Evolutionary conservation across 2,329 filamentous ascomycete species (phyloP).

Genomic region (Paraphoma sp.): DNA sequence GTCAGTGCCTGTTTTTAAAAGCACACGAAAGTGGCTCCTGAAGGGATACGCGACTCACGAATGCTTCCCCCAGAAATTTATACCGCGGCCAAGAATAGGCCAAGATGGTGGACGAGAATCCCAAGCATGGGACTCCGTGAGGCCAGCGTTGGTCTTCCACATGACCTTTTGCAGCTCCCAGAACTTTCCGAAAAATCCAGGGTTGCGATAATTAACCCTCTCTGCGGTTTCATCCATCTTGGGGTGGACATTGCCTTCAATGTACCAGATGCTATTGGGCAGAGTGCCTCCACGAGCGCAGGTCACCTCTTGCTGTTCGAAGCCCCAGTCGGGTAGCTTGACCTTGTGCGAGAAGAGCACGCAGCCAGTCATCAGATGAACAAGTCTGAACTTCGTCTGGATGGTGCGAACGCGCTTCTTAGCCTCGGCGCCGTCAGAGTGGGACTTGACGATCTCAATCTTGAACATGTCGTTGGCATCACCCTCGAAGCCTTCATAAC

Average conservation of each 20-base stretch:
- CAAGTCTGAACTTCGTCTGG: slow-evolving; percentile 92
- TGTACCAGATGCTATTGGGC: slow-evolving; percentile 96
- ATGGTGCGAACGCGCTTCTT: slow-evolving; percentile 91
- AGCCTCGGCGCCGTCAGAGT: slow-evolving; percentile 79
- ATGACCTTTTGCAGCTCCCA: slow-evolving; percentile 97
- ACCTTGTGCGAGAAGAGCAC: slow-evolving; percentile 98
- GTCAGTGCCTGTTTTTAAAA: not conserved
- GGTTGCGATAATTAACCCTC: slow-evolving; percentile 94
- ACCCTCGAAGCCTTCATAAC: slow-evolving; percentile 94
- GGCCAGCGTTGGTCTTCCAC: slow-evolving; percentile 97
- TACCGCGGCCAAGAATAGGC: slow-evolving; percentile 90
- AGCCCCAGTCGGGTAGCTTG: slow-evolving; percentile 97
- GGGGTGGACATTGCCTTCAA: slow-evolving; percentile 89
- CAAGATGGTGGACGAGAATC: slow-evolving; percentile 93
- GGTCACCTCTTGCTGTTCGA: slow-evolving; percentile 98
- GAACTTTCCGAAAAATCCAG: slow-evolving; percentile 97
- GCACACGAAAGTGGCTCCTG: not conserved
- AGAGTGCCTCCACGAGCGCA: slow-evolving; percentile 90
- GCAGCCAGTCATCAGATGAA: slow-evolving; percentile 97
- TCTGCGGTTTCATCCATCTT: slow-evolving; percentile 74
- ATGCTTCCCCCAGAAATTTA: slow-evolving; percentile 98
- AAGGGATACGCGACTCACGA: slow-evolving; percentile 51
- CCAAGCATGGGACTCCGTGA: slow-evolving; percentile 97
- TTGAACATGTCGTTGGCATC: slow-evolving; percentile 97
- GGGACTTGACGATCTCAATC: slow-evolving; percentile 89